Evolutionary conservation across 2,329 filamentous ascomycete species (phyloP), one percentile per base, ranked within the genome.

Genomic region (Colletotrichum australisinense): DNA sequence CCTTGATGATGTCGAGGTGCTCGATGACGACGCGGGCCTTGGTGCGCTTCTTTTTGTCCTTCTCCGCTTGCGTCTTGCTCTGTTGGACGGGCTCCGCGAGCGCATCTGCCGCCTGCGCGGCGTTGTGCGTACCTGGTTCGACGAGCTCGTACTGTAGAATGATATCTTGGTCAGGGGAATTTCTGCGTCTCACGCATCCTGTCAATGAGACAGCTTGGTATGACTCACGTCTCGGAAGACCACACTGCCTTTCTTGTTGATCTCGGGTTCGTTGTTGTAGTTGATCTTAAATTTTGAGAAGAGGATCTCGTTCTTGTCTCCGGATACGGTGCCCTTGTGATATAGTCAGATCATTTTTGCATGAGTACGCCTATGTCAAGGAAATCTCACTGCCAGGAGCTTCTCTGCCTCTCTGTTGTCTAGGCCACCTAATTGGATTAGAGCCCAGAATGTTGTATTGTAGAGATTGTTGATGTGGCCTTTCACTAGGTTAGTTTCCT

Each of bases 391-490:
- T 77, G 94, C 92, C 57, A 99, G 88, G 72, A 90, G 89, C 79
- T 93, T 89, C 81, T 98, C 96, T 0, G 97, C 97, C 72, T 94
- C 93, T 63, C 92, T 93, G 35, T 91, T 89, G 65, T 90, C 92
- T 85, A 97, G 89, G 0, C 93, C 93, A 2, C 94, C 95, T 60
- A 91, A 86, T 75, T 94, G 91, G 26, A 98, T 93, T 78, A 99
- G 86, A 1, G 93, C 88, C 97, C 97, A 99, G 82, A 98, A 98
- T 0, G 95, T 94, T 0, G 97, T 99, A 81, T 99, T 99, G 83
- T 98, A 99, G 5, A 99, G 89, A 79, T 99, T 99, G 83, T 99
- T 99, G 78, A 99, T 97, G 81, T 99, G 97, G 76, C 94, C 94
- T 96, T 73, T 22, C 4, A 11, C 0, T 28, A 12, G 3, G 46